Evolutionary conservation across 129 eudicot genomes (phyloP).

Genomic region (Deinandra increscens): DNA sequence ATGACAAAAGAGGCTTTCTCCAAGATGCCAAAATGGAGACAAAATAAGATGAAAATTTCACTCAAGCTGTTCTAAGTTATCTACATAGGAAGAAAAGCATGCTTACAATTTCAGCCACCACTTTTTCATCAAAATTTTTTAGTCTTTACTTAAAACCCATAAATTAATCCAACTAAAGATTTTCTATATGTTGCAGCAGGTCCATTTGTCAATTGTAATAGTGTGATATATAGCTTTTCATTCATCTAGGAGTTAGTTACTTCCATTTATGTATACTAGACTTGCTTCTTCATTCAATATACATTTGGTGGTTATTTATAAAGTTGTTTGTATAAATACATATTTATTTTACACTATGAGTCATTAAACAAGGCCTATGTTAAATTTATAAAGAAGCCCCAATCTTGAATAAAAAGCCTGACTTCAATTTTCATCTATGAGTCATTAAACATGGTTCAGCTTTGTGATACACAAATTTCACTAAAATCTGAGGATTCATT

Average conservation of each 20-base stretch:
- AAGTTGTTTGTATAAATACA: too few species aligned
- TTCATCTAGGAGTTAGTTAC: conserved; percentile 13
- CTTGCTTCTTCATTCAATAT: neutral
- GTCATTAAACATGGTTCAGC: too few species aligned
- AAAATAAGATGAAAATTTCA: conserved; percentile 72
- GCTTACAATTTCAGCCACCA: neutral
- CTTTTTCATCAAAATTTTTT: neutral
- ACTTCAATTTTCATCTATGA: too few species aligned
- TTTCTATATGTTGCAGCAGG: neutral
- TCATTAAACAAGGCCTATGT: too few species aligned
- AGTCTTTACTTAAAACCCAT: neutral
- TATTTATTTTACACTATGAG: too few species aligned
- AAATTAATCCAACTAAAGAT: neutral
- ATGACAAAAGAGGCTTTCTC: conserved; percentile 72
- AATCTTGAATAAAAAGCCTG: too few species aligned
- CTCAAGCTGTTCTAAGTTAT: conserved; percentile 56
- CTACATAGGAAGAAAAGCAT: neutral
- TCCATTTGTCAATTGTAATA: neutral
- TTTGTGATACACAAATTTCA: too few species aligned
- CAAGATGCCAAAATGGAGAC: conserved; percentile 92
- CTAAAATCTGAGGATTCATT: too few species aligned
- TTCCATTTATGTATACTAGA: neutral
- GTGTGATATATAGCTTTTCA: conserved; percentile 18
- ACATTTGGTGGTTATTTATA: neutral
- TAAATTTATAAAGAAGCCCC: too few species aligned